Percentiles rank a stretch among this genome's conserved stretches.
phyloP scores from a whole-genome alignment of 78 protist species.

The Protostelium mycophagum region DNA sequence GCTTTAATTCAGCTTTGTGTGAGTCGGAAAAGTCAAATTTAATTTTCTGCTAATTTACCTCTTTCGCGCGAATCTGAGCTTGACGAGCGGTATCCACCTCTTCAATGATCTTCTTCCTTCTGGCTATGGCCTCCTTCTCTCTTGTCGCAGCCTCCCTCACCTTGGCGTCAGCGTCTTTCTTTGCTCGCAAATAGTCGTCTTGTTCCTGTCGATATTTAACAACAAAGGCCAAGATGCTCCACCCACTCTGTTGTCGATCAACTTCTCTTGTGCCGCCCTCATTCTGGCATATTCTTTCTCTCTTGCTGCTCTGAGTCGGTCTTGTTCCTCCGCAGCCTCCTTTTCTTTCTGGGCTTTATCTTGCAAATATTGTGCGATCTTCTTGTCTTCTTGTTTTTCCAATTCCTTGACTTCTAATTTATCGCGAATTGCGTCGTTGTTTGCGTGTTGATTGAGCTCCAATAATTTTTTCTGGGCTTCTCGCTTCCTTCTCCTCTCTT shows the following conservation, averaged over 20 bases:
- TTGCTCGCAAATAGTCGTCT: background rate
- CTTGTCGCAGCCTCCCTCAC: background rate
- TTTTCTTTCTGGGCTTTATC: background rate
- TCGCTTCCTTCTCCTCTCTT: background rate
- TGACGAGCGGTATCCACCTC: background rate
- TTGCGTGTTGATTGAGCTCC: background rate
- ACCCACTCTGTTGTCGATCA: background rate
- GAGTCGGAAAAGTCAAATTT: too few relatives aligned
- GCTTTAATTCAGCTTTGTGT: background rate
- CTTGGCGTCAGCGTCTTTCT: background rate
- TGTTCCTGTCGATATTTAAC: background rate
- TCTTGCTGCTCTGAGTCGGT: background rate
- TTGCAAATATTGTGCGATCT: background rate
- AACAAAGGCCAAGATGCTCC: background rate
- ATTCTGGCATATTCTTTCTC: background rate
- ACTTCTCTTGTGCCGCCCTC: background rate
- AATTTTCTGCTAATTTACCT: too few relatives aligned
- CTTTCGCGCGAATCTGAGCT: background rate
- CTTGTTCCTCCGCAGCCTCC: background rate
- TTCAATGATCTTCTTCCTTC: background rate
- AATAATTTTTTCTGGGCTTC: background rate
- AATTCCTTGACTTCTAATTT: background rate
- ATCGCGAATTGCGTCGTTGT: background rate
- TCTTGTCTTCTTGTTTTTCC: background rate
- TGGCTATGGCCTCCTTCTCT: background rate